Conservation (phyloP, 169 alveolate species). For the Plasmodium blacklocki region DNA sequence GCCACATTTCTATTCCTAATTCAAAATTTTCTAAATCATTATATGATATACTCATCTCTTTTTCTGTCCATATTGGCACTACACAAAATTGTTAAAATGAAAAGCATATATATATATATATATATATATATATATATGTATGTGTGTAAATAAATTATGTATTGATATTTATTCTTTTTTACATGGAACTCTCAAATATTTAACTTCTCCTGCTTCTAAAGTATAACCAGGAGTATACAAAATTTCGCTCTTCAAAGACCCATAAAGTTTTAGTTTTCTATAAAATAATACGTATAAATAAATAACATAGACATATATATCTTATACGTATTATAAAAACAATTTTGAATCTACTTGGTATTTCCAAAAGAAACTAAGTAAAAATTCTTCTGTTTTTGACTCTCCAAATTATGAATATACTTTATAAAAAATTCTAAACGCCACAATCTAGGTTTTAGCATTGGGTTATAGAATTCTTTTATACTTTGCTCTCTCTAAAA, state of each 20-base stretch:
- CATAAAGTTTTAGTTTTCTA: conserved; percentile 66
- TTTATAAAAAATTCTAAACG: conserved; percentile 75
- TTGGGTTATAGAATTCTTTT: conserved; percentile 72
- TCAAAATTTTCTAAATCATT: conserved; percentile 86
- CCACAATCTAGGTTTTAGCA: conserved; percentile 73
- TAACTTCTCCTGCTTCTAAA: conserved; percentile 82
- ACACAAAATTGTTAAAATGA: neutral
- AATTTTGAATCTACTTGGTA: conserved; percentile 22
- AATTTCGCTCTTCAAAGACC: conserved; percentile 55
- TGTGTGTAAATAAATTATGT: neutral
- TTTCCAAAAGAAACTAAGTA: conserved; percentile 69
- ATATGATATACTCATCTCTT: conserved; percentile 84
- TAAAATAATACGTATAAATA: neutral
- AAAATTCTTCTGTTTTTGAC: conserved; percentile 50
- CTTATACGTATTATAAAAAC: neutral
- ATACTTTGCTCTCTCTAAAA: conserved; percentile 64
- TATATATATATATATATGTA: conserved; percentile 5
- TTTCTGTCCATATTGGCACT: conserved; percentile 86
- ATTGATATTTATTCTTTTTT: conserved; percentile 18
- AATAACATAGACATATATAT: neutral
- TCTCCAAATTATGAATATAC: conserved; percentile 69
- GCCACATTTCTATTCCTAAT: conserved; percentile 87
- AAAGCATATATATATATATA: neutral
- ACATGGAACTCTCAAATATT: conserved; percentile 78
- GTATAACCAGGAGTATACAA: conserved; percentile 85